A percentile compares a stretch with the other conserved stretches of the same genome.
Conservation (phyloP, 331 rosid species). For the Malus hybrid region DNA sequence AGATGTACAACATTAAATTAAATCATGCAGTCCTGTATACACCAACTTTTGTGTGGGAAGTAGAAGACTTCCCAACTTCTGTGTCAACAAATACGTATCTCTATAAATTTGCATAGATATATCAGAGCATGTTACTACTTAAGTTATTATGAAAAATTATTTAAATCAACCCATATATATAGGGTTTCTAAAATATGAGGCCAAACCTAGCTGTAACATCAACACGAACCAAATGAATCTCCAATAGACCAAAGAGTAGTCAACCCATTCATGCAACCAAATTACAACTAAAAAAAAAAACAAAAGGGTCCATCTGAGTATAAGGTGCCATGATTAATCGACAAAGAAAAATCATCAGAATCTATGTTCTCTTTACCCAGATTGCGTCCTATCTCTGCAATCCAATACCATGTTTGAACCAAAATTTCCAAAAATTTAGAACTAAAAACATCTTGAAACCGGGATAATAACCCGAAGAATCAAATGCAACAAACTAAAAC, state of each 20-base stretch:
- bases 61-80: background rate
- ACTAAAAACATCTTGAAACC: background rate
- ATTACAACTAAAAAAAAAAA: background rate
- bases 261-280: background rate
- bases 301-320: background rate
- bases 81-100: background rate
- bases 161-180: background rate
- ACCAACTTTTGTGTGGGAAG: background rate
- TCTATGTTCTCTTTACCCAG: background rate
- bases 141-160: background rate
- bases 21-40: background rate
- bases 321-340: background rate
- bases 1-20: background rate
- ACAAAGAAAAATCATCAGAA: background rate
- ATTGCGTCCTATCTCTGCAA: background rate
- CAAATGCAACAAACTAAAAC: too few relatives aligned
- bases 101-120: background rate
- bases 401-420: background rate
- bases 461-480: background rate
- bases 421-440: background rate
- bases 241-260: background rate
- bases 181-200: background rate
- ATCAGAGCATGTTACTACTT: background rate
- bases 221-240: background rate
- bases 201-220: background rate